A percentile compares a stretch with the other conserved stretches of the same genome.
Evolutionary conservation across 2,329 filamentous ascomycete genomes (phyloP).

Genomic region (Trichoderma sp.): DNA sequence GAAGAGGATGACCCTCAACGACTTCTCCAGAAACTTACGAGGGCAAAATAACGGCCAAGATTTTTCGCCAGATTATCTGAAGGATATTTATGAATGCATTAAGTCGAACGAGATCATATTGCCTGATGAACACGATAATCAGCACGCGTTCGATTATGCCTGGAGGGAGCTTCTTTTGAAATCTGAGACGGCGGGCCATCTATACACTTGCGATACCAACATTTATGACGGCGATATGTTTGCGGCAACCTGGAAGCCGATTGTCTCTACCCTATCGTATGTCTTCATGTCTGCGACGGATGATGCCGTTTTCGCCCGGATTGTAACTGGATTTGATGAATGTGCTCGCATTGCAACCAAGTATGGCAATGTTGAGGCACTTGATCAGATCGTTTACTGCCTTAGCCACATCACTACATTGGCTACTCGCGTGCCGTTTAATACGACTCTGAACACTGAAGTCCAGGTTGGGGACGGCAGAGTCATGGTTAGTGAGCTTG

Average conservation of each 20-base stretch:
- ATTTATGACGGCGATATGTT: conserved; percentile 99
- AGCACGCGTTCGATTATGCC: conserved; percentile 93
- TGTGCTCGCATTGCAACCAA: conserved; percentile 89
- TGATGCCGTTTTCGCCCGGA: conserved; percentile 88
- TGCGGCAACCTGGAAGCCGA: conserved; percentile 89
- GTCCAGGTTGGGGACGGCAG: conserved; percentile 89
- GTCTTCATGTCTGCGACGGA: conserved; percentile 99
- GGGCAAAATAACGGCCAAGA: conserved; percentile 85
- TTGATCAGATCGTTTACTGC: conserved; percentile 91
- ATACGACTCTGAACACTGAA: conserved; percentile 89
- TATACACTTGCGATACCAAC: conserved; percentile 84
- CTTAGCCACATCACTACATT: conserved; percentile 89
- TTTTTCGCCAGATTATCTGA: conserved; percentile 80
- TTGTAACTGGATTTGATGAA: conserved; percentile 94
- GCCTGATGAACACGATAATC: conserved; percentile 95
- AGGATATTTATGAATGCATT: conserved; percentile 88
- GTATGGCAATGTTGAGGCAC: conserved; percentile 78
- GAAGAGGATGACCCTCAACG: conserved; percentile 80
- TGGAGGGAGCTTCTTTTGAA: conserved; percentile 95
- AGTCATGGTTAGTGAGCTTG: conserved; percentile 98
- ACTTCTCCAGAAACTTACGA: conserved; percentile 86
- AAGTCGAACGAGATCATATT: conserved; percentile 92
- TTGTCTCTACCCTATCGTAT: conserved; percentile 92
- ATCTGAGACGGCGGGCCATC: conserved; percentile 70
- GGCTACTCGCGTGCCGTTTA: conserved; percentile 72